Evolutionary conservation across 2,329 filamentous ascomycete species (phyloP).

Genomic region (Clonostachys solani): DNA sequence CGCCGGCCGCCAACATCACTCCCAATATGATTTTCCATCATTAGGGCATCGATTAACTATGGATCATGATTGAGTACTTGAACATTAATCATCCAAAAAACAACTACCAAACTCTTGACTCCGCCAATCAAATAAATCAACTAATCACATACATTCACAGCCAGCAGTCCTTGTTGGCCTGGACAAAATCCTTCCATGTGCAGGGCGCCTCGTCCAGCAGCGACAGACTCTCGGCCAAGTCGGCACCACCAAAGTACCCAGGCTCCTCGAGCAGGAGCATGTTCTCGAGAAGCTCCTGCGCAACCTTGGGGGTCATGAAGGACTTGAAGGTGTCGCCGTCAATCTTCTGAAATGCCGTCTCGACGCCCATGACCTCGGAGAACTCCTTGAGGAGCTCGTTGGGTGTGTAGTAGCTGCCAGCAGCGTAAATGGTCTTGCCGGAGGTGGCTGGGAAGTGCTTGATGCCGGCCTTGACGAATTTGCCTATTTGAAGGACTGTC

Average conservation of each 20-base stretch:
- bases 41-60: too few relatives aligned
- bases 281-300: conserved; percentile 34
- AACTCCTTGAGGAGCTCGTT: conserved; percentile 24
- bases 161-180: conserved; percentile 19
- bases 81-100: too few relatives aligned
- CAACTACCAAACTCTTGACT: too few relatives aligned
- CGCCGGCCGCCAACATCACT: too few relatives aligned
- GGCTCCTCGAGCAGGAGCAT: conserved; percentile 33
- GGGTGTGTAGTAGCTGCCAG: conserved; percentile 27
- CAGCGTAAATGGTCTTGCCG: conserved; percentile 27
- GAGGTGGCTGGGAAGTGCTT: conserved; percentile 14
- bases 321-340: conserved; percentile 26
- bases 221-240: conserved; percentile 20
- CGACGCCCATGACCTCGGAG: conserved; percentile 24
- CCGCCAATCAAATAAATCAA: too few relatives aligned
- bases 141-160: background rate
- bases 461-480: conserved; percentile 26
- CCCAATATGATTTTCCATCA: too few relatives aligned
- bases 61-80: too few relatives aligned
- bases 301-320: conserved; percentile 17
- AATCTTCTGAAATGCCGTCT: conserved; percentile 19
- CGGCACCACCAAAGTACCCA: conserved; percentile 31
- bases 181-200: conserved; percentile 29
- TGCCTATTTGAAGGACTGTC: conserved; percentile 11
- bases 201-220: conserved; percentile 28